These are phyloP conservation scores for Lodderomyces metapsilosis DNA, from an alignment of 1,139 yeast species.

Conservation along the genomic window DNA sequence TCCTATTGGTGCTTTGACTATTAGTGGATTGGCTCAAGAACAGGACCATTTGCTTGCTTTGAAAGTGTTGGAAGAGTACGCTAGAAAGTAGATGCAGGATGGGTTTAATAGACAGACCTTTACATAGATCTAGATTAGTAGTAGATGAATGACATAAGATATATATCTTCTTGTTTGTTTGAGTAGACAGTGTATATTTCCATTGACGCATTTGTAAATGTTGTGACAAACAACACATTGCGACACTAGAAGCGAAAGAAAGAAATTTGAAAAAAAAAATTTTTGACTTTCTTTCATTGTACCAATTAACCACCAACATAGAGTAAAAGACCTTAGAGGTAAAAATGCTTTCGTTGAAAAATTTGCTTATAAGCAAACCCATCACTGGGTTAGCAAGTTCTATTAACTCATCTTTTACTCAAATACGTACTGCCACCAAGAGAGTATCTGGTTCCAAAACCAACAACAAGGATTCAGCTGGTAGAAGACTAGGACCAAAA, in stretches of 20 bases:
- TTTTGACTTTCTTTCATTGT: background rate
- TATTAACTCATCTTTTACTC: constrained; percentile 20
- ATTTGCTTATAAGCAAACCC: background rate
- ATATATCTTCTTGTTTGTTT: too few relatives aligned
- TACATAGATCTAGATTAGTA: too few relatives aligned
- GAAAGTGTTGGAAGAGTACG: constrained; percentile 16
- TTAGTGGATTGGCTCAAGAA: constrained; percentile 55
- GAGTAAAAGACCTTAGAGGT: background rate
- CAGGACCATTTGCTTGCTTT: constrained; percentile 46
- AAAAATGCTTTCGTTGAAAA: background rate
- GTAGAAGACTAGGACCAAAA: constrained; percentile 92
- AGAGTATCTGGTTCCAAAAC: constrained; percentile 93
- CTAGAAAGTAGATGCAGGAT: too few relatives aligned
- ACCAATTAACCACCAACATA: too few relatives aligned
- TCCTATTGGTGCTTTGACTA: constrained; percentile 54
- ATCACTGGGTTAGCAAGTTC: background rate
- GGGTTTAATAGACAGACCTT: too few relatives aligned
- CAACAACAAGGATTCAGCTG: constrained; percentile 91
- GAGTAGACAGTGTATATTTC: too few relatives aligned
- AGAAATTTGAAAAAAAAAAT: too few relatives aligned
- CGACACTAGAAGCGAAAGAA: too few relatives aligned
- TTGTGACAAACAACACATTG: too few relatives aligned
- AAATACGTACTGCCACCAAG: constrained; percentile 88
- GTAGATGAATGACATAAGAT: too few relatives aligned
- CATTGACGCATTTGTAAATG: too few relatives aligned